Conservation (phyloP, 1,284 basidiomycete species). For the Rhodotorula sp. region DNA sequence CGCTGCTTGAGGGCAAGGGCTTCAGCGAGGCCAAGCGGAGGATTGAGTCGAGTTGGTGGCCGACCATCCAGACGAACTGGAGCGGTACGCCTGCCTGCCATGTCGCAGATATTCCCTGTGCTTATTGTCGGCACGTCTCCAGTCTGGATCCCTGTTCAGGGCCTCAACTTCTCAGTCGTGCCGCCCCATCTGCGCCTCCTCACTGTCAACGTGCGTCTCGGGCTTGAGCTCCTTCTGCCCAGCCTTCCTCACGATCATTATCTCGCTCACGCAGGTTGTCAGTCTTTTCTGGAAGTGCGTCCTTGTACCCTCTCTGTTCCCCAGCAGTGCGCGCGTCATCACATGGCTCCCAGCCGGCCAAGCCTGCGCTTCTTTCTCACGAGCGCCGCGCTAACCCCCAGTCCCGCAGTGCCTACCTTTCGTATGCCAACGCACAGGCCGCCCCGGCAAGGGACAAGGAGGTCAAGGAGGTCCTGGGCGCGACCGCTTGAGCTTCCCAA, state of each 20-base stretch:
- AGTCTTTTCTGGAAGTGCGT: slow-evolving; percentile 14
- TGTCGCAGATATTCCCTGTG: too few species aligned
- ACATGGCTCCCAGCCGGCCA: background rate
- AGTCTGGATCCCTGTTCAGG: slow-evolving; percentile 14
- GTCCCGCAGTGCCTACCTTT: slow-evolving; percentile 36
- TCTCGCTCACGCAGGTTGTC: background rate
- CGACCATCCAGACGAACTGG: slow-evolving; percentile 57
- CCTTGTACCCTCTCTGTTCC: background rate
- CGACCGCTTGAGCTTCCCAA: background rate
- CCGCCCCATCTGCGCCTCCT: slow-evolving; percentile 78
- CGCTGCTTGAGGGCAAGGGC: slow-evolving; percentile 68
- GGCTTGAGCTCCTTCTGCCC: background rate
- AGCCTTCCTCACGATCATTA: background rate
- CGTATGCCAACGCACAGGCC: slow-evolving; percentile 37
- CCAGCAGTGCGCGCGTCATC: background rate
- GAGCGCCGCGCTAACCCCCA: background rate
- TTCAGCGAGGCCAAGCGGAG: slow-evolving; percentile 60
- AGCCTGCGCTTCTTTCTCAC: background rate
- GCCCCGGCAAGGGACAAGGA: slow-evolving; percentile 11
- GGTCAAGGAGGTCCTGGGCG: slow-evolving; percentile 25
- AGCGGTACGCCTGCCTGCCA: slow-evolving; percentile 52
- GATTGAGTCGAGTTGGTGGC: slow-evolving; percentile 65
- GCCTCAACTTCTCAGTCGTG: slow-evolving; percentile 74
- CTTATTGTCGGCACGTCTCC: background rate
- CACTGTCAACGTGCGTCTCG: slow-evolving; percentile 61